These are phyloP conservation scores for Hibiscus mutabilis DNA, from an alignment of 345 rosid species.

Conservation along the genomic window DNA sequence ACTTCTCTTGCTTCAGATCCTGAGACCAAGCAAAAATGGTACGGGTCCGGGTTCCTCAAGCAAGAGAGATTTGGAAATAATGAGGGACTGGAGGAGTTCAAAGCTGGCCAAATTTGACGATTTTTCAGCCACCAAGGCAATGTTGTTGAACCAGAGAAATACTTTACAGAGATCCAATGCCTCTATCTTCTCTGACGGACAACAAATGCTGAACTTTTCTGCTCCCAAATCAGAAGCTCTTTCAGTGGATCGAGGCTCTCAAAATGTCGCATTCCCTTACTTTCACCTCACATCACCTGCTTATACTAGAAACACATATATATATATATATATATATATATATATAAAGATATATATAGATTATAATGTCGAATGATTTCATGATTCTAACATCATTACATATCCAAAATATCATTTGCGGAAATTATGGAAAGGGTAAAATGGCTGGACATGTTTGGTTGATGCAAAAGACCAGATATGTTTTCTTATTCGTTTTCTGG, in stretches of 20 bases:
- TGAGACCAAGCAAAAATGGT: constrained; percentile 37
- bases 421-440: constrained; percentile 11
- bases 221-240: constrained; percentile 39
- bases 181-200: too few species aligned
- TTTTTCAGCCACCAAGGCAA: constrained; percentile 28
- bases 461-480: constrained; percentile 1
- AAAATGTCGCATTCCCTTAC: constrained; percentile 6
- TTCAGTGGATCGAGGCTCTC: constrained; percentile 8
- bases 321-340: constrained; percentile 26
- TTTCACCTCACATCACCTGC: constrained; percentile 35
- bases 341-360: too few species aligned
- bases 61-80: constrained; percentile 33
- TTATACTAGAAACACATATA: constrained; percentile 27
- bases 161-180: constrained; percentile 30
- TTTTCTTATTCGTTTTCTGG: constrained; percentile 10
- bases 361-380: neutral
- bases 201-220: constrained; percentile 44
- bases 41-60: constrained; percentile 59
- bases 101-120: constrained; percentile 39
- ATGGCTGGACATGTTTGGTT: neutral
- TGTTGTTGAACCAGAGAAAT: constrained; percentile 19
- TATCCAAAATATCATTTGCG: constrained; percentile 4
- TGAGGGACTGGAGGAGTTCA: constrained; percentile 40
- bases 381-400: neutral
- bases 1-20: constrained; percentile 41